Evolutionary conservation across 768 basidiomycete species (phyloP).

Genomic region (Boletus sp.): DNA sequence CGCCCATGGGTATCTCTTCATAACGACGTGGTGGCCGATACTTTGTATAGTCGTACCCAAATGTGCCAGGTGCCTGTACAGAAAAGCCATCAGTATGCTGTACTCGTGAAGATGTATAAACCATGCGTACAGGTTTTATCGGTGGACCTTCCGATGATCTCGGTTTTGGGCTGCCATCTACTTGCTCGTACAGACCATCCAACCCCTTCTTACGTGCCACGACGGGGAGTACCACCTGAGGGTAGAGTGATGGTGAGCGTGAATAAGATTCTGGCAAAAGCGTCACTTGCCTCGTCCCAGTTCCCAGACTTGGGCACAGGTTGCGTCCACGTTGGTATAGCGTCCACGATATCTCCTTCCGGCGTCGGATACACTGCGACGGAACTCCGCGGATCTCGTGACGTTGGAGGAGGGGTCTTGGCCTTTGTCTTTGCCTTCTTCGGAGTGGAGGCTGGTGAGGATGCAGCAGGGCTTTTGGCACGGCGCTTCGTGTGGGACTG

Average conservation of each 20-base stretch:
- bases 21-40: conserved; percentile 49
- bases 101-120: background rate
- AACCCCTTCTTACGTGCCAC: conserved; percentile 83
- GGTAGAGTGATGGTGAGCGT: conserved; percentile 4
- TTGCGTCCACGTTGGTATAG: conserved; percentile 83
- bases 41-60: conserved; percentile 75
- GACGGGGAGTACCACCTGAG: conserved; percentile 77
- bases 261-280: background rate
- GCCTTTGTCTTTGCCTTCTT: conserved; percentile 40
- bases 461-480: conserved; percentile 47
- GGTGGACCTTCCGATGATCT: conserved; percentile 38
- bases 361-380: conserved; percentile 70
- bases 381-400: conserved; percentile 49
- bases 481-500: conserved; percentile 43
- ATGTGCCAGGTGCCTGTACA: conserved; percentile 74
- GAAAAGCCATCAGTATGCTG: conserved; percentile 3
- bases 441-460: conserved; percentile 37
- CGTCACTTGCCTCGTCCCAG: conserved; percentile 73
- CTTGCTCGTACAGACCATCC: conserved; percentile 65
- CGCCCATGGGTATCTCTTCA: conserved; percentile 60
- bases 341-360: conserved; percentile 57
- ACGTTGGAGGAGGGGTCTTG: conserved; percentile 32
- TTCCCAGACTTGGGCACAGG: conserved; percentile 65
- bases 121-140: conserved; percentile 56
- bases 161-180: conserved; percentile 64